Conservation (phyloP, 768 basidiomycete genomes). For the Leccinum fibrillosum region DNA sequence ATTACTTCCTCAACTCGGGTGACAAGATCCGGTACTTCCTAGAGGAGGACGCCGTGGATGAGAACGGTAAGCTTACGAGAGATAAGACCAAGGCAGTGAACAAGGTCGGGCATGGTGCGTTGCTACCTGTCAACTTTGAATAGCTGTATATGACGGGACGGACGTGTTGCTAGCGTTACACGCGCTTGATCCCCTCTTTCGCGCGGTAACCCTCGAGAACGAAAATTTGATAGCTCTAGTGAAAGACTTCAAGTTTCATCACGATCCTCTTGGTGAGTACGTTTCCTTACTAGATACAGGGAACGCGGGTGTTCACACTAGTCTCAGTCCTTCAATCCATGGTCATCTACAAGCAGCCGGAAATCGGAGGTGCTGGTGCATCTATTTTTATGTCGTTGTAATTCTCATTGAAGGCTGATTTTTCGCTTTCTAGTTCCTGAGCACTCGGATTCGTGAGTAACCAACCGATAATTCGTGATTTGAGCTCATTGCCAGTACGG, state of each 20-base stretch:
- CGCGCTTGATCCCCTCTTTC: slow-evolving; percentile 79
- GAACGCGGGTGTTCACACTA: neutral
- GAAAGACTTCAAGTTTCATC: slow-evolving; percentile 76
- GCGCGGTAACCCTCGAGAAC: slow-evolving; percentile 78
- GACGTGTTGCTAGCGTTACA: slow-evolving; percentile 61
- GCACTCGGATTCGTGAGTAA: slow-evolving; percentile 88
- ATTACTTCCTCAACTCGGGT: slow-evolving; percentile 88
- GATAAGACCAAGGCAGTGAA: slow-evolving; percentile 82
- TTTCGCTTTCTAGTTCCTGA: slow-evolving; percentile 59
- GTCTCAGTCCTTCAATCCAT: slow-evolving; percentile 80
- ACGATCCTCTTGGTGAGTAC: slow-evolving; percentile 73
- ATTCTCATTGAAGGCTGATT: neutral
- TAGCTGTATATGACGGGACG: neutral
- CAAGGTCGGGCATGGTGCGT: slow-evolving; percentile 87
- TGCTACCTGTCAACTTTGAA: neutral
- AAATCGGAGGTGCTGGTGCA: slow-evolving; percentile 88
- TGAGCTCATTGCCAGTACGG: slow-evolving; percentile 68
- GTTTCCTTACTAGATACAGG: neutral
- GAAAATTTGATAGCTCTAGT: slow-evolving; percentile 65
- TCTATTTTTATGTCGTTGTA: slow-evolving; percentile 9
- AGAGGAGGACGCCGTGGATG: slow-evolving; percentile 81
- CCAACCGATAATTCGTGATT: neutral
- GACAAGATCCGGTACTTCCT: slow-evolving; percentile 97
- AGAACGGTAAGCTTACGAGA: slow-evolving; percentile 63
- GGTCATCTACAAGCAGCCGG: slow-evolving; percentile 93